A percentile compares a stretch with the other conserved stretches of the same genome.
phyloP scores from a whole-genome alignment of 768 basidiomycete species.

The Porphyrellus cyaneotinctus region DNA sequence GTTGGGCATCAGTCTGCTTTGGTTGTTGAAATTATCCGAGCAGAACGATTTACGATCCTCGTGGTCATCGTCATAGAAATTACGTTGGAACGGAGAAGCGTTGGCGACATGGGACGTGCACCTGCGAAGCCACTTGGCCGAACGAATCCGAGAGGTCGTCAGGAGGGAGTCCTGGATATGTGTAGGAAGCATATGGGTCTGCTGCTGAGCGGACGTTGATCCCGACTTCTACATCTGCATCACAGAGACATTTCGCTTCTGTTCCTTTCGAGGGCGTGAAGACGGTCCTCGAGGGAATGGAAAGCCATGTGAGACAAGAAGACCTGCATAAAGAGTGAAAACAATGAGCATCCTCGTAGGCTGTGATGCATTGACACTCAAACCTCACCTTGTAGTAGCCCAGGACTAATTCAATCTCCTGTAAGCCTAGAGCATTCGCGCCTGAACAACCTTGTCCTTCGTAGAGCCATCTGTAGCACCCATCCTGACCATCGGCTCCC shows the following conservation, averaged over 20 bases:
- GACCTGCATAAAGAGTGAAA: slow-evolving; percentile 48
- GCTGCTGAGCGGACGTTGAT: slow-evolving; percentile 49
- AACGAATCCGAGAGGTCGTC: slow-evolving; percentile 51
- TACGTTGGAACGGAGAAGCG: slow-evolving; percentile 79
- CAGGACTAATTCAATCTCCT: slow-evolving; percentile 68
- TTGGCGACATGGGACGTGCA: slow-evolving; percentile 78
- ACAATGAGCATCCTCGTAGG: slow-evolving; percentile 2
- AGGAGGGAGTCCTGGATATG: slow-evolving; percentile 44
- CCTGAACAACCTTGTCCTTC: slow-evolving; percentile 58
- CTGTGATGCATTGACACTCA: neutral
- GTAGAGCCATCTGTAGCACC: slow-evolving; percentile 59
- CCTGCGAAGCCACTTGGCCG: slow-evolving; percentile 49
- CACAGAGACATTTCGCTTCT: slow-evolving; percentile 71
- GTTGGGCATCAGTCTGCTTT: slow-evolving; percentile 70
- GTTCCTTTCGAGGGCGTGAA: slow-evolving; percentile 83
- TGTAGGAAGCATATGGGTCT: slow-evolving; percentile 81
- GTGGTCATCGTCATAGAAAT: slow-evolving; percentile 72
- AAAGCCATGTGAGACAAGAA: slow-evolving; percentile 86
- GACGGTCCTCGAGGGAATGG: slow-evolving; percentile 81
- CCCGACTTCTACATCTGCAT: slow-evolving; percentile 70
- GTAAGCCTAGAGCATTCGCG: slow-evolving; percentile 51
- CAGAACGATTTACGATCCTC: slow-evolving; percentile 72
- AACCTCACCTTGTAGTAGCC: slow-evolving; percentile 71
- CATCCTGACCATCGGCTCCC: slow-evolving; percentile 52
- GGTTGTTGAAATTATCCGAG: slow-evolving; percentile 76